phyloP scores from a whole-genome alignment of 2,329 filamentous ascomycete species.

The Colletotrichum lentis region DNA sequence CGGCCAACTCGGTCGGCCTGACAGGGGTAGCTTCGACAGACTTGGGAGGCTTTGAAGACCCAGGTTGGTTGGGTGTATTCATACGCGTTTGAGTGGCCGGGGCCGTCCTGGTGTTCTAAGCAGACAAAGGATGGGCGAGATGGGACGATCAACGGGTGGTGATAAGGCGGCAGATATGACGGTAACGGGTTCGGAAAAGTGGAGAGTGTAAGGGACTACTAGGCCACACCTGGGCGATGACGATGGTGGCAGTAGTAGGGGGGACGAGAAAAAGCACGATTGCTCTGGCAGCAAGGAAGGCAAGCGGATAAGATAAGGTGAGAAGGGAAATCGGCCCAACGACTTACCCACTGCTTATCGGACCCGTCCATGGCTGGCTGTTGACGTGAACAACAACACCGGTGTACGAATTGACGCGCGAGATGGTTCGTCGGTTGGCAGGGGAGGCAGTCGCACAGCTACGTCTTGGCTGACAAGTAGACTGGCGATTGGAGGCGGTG shows the following conservation, averaged over 20 bases:
- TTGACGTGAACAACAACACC: not conserved
- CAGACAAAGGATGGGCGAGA: constrained; percentile 13
- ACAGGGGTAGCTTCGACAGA: constrained; percentile 29
- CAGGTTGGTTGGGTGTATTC: constrained; percentile 7
- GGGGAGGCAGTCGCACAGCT: not conserved
- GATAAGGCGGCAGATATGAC: constrained; percentile 24
- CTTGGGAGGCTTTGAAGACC: constrained; percentile 6
- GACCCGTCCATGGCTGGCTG: constrained; percentile 39
- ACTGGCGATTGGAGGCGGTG: not conserved
- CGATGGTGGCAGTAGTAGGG: constrained; percentile 15
- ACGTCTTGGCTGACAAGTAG: not conserved
- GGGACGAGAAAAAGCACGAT: constrained; percentile 27
- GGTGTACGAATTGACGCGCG: not conserved
- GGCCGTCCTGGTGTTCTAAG: constrained; percentile 14
- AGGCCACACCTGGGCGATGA: constrained; percentile 28
- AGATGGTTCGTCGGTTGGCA: not conserved
- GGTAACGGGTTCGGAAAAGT: constrained; percentile 17
- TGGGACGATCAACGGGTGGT: constrained; percentile 32
- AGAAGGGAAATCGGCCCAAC: constrained; percentile 11
- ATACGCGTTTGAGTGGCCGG: not conserved
- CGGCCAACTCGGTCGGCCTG: constrained; percentile 16
- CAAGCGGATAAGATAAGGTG: not conserved
- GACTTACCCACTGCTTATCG: constrained; percentile 61
- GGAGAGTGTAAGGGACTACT: constrained; percentile 20
- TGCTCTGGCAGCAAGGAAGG: not conserved